phyloP scores from a whole-genome alignment of 2,329 filamentous ascomycete genomes.

The Paecilomyces niveus region DNA sequence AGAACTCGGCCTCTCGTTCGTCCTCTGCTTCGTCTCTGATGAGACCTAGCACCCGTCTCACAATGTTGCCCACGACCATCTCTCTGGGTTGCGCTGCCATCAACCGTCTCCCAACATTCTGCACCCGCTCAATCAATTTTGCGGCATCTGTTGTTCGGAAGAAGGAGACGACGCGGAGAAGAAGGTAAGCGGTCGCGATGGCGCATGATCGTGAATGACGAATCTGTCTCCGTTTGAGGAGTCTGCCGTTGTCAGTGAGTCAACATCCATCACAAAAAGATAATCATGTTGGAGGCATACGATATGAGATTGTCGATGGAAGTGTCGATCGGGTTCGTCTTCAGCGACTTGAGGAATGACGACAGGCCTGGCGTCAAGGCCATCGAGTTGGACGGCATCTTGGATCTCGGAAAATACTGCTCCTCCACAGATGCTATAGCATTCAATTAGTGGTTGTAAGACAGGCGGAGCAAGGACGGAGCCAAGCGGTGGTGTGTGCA shows the following conservation, averaged over 20 bases:
- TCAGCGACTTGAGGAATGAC: constrained; percentile 72
- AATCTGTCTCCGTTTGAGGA: constrained; percentile 88
- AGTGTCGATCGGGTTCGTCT: constrained; percentile 66
- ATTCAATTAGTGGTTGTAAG: not conserved
- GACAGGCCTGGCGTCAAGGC: constrained; percentile 65
- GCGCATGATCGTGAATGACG: constrained; percentile 81
- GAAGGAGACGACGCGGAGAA: constrained; percentile 77
- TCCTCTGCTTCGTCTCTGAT: constrained; percentile 88
- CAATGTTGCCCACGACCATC: constrained; percentile 89
- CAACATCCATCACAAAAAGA: constrained; percentile 4
- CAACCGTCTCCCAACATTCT: constrained; percentile 68
- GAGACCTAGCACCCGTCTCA: constrained; percentile 79
- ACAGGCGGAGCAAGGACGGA: constrained; percentile 1
- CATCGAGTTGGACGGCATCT: constrained; percentile 53
- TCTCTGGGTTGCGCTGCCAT: constrained; percentile 81
- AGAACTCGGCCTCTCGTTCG: constrained; percentile 59
- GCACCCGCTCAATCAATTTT: constrained; percentile 72
- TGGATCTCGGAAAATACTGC: not conserved
- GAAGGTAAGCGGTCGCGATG: constrained; percentile 80
- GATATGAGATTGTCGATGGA: constrained; percentile 79
- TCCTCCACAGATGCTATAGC: not conserved
- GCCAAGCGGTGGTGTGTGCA: not conserved
- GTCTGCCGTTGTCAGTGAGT: constrained; percentile 42
- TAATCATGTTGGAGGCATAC: constrained; percentile 44
- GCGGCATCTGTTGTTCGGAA: constrained; percentile 71